These are phyloP conservation scores for Seminavis robusta DNA, from an alignment of 108 stramenopile genomes.

Conservation along the genomic window DNA sequence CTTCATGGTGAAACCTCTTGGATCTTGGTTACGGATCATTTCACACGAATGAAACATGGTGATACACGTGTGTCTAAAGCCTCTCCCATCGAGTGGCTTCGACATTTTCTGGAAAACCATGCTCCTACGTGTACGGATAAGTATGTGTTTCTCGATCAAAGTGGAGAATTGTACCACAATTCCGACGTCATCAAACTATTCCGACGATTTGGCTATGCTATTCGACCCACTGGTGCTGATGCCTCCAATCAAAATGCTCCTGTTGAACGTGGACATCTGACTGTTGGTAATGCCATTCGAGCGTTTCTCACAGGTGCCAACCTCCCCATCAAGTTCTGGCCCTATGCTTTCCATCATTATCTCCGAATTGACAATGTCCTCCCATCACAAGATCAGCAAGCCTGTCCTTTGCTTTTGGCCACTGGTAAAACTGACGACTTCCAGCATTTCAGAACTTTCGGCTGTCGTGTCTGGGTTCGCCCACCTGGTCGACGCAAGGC, in stretches of 20 bases:
- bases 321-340: slow-evolving; percentile 14
- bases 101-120: background rate
- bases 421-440: slow-evolving; percentile 8
- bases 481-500: background rate
- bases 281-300: slow-evolving; percentile 13
- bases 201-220: background rate
- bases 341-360: slow-evolving; percentile 18
- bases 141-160: slow-evolving; percentile 20
- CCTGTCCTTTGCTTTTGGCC: background rate
- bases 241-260: slow-evolving; percentile 19
- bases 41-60: slow-evolving; percentile 12
- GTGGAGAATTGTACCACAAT: slow-evolving; percentile 22
- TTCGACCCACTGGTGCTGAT: slow-evolving; percentile 27
- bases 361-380: slow-evolving; percentile 12
- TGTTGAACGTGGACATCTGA: slow-evolving; percentile 8
- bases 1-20: slow-evolving; percentile 21
- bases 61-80: slow-evolving; percentile 11
- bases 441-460: slow-evolving; percentile 22
- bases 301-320: slow-evolving; percentile 20
- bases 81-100: slow-evolving; percentile 4
- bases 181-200: slow-evolving; percentile 9
- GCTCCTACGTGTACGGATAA: slow-evolving; percentile 2
- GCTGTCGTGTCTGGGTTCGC: slow-evolving; percentile 17
- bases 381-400: slow-evolving; percentile 1
- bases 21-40: slow-evolving; percentile 21